Evolutionary conservation across 352 stramenopile species (phyloP).

Genomic region (Globisporangium uncinulatum): DNA sequence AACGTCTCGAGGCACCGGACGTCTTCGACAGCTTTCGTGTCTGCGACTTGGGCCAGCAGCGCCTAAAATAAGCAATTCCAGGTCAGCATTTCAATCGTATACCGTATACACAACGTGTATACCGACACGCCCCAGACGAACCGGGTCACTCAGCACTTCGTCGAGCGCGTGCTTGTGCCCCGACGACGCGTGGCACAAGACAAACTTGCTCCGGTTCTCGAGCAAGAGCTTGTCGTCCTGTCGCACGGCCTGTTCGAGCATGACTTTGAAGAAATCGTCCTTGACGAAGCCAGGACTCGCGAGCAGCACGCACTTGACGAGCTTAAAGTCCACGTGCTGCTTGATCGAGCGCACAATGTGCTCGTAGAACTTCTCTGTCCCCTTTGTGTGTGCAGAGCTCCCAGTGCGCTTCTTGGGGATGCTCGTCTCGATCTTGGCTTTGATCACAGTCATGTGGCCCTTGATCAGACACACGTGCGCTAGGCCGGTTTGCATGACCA

Average conservation of each 20-base stretch:
- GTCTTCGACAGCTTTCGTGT: conserved; percentile 93
- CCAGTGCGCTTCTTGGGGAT: conserved; percentile 97
- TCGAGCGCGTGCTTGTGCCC: conserved; percentile 98
- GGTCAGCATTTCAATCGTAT: background rate
- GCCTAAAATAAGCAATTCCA: conserved; percentile 13
- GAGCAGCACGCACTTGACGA: conserved; percentile 95
- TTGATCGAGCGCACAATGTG: conserved; percentile 95
- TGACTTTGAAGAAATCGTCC: conserved; percentile 97
- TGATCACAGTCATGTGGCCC: conserved; percentile 94
- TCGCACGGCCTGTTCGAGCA: conserved; percentile 88
- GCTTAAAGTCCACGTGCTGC: conserved; percentile 95
- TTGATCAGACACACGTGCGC: conserved; percentile 98
- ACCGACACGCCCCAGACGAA: conserved; percentile 4
- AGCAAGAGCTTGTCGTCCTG: conserved; percentile 93
- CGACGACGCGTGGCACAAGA: conserved; percentile 92
- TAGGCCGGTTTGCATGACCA: conserved; percentile 96
- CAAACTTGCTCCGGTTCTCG: conserved; percentile 96
- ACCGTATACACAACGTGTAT: background rate
- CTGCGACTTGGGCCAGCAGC: conserved; percentile 90
- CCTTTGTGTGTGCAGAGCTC: conserved; percentile 92
- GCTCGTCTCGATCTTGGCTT: conserved; percentile 93
- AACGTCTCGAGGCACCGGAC: conserved; percentile 92
- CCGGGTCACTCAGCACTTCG: conserved; percentile 93
- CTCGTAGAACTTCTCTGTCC: conserved; percentile 95
- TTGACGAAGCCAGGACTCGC: conserved; percentile 96